Conservation (phyloP, 2,329 filamentous ascomycete species). For the Xylariaceae sp. region DNA sequence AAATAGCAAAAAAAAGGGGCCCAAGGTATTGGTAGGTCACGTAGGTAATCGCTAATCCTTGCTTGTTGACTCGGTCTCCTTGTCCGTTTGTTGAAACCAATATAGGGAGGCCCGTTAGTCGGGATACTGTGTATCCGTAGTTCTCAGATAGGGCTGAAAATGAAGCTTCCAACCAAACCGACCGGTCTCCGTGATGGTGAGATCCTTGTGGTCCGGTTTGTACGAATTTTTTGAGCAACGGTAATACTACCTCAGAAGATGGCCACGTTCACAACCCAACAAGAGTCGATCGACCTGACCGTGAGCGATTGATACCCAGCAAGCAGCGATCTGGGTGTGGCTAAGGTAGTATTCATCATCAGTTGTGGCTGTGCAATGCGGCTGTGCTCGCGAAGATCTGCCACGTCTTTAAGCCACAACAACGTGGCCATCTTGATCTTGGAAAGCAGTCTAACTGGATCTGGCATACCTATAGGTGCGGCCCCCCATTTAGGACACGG, state of each 20-base stretch:
- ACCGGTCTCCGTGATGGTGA: slow-evolving; percentile 1
- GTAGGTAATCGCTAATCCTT: slow-evolving; percentile 1
- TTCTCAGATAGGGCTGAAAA: slow-evolving; percentile 19
- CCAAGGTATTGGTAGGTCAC: slow-evolving; percentile 2
- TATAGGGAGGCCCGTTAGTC: background rate
- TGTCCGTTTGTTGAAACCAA: slow-evolving; percentile 10
- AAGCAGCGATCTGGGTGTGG: background rate
- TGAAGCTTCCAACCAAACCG: slow-evolving; percentile 11
- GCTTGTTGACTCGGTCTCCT: background rate
- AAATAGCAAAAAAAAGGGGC: background rate
- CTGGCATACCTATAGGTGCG: too few species aligned
- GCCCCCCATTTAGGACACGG: too few species aligned
- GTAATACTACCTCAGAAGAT: background rate
- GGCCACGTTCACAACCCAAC: slow-evolving; percentile 1
- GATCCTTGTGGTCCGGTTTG: slow-evolving; percentile 3
- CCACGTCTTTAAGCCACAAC: slow-evolving; percentile 6
- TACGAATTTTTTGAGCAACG: background rate
- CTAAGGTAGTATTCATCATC: background rate
- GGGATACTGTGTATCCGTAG: background rate
- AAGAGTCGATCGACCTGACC: background rate
- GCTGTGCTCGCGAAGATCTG: background rate
- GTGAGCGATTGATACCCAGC: background rate
- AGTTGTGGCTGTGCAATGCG: background rate
- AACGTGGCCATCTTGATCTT: slow-evolving; percentile 4
- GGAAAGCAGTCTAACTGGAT: too few species aligned